Conservation (phyloP, 768 basidiomycete genomes). For the Rhodotorula sphaerocarpa region DNA sequence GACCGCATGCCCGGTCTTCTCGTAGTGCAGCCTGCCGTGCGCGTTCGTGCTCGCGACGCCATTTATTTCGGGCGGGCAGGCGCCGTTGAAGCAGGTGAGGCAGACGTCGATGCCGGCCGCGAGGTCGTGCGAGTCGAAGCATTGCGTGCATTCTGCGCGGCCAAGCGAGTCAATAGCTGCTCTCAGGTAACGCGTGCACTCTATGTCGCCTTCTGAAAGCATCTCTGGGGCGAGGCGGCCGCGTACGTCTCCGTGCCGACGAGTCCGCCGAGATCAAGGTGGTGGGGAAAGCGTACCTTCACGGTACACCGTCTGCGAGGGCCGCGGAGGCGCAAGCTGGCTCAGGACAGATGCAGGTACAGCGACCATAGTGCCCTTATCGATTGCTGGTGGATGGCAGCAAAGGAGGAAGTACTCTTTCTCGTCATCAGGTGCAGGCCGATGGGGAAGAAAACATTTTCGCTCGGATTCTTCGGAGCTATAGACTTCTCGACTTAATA, state of each 20-base stretch:
- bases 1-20: conserved; percentile 64
- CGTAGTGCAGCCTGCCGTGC: conserved; percentile 65
- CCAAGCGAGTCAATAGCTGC: background rate
- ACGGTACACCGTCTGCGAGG: conserved; percentile 20
- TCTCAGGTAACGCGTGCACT: too few species aligned
- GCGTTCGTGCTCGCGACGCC: conserved; percentile 47
- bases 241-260: too few species aligned
- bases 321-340: conserved; percentile 6
- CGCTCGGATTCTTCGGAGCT: too few species aligned
- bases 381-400: too few species aligned
- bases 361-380: background rate
- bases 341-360: background rate
- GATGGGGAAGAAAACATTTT: too few species aligned
- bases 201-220: too few species aligned
- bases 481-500: too few species aligned
- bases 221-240: too few species aligned
- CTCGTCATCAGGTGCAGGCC: too few species aligned
- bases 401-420: background rate
- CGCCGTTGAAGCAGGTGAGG: conserved; percentile 87
- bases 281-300: conserved; percentile 16
- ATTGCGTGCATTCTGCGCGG: conserved; percentile 85
- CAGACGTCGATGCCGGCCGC: conserved; percentile 79
- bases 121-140: conserved; percentile 80
- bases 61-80: conserved; percentile 52
- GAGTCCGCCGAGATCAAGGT: too few species aligned